Evolutionary conservation across 2,329 filamentous ascomycete genomes (phyloP), one percentile per base, ranked within the genome.

Genomic region (Clarireedia sp.): DNA sequence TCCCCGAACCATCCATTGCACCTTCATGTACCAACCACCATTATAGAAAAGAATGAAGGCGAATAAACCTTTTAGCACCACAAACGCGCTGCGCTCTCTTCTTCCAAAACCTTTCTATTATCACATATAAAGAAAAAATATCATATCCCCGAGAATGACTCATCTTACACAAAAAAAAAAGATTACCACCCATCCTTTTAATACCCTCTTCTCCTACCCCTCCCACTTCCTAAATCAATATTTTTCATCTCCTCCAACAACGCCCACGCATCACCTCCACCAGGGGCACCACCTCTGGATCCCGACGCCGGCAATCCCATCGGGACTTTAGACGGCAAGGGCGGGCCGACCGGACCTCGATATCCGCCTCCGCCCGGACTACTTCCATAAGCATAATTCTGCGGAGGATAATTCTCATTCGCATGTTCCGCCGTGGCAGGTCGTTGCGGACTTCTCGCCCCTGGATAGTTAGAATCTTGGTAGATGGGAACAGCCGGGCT

Each of bases 281-380:
- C 51, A 24, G 40, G 19, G 1, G 23, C 48, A 29, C 49, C 41
- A 69, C 72, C 23, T 2, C 36, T 33, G 3, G 29, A 33, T 24
- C 9, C 23, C 2, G 52, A 45, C 19, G 52, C 45, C 26, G 52
- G 52, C 5, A 50, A 54, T 8, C 33, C 66, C 21, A 86, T 69
- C 1, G 85, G 84, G 8, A 89, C 73, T 70, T 89, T 89, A n/a
- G 84, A 83, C 3, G 86, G 86, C 48, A 88, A 81, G 12, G 86
- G 85, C 0, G 72, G 74, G 17, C 68, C 72, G 6, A 63, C 57
- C 45, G 68, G 65, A 9, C 65, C 60, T 23, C 67, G 54, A 66
- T 71, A 65, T 26, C 68, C 55, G 14, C 37, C 37, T 12, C 46
- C 46, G 21, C 46, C 46, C 3, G 67, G 59, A 57, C 63, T 55